Evolutionary conservation across 2,329 filamentous ascomycete species (phyloP).

Genomic region (Xylaria sp.): DNA sequence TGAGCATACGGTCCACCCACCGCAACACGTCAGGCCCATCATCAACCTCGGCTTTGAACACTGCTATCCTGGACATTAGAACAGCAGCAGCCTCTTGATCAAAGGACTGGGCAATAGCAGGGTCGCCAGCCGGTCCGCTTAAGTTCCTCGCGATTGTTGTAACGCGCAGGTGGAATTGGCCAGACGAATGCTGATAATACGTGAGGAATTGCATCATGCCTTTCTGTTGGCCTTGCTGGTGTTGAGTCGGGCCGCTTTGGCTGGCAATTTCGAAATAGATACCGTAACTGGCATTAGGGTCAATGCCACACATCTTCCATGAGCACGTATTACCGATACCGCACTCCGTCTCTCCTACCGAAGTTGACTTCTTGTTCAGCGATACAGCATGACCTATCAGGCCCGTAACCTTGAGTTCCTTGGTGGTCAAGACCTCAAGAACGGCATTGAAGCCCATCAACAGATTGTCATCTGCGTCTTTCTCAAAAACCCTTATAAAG

Average conservation of each 20-base stretch:
- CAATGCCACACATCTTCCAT: conserved; percentile 99
- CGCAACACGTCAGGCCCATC: conserved; percentile 97
- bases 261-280: conserved; percentile 98
- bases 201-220: conserved; percentile 98
- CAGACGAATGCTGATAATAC: conserved; percentile 97
- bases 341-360: conserved; percentile 96
- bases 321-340: conserved; percentile 98
- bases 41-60: conserved; percentile 98
- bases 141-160: conserved; percentile 93
- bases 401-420: conserved; percentile 97
- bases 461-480: conserved; percentile 92
- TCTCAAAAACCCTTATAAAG: conserved; percentile 96
- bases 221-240: conserved; percentile 88
- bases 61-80: conserved; percentile 98
- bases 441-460: conserved; percentile 99
- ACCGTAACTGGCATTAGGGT: conserved; percentile 91
- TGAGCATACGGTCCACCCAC: conserved; percentile 99
- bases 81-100: conserved; percentile 98
- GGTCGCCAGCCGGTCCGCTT: conserved; percentile 92
- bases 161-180: conserved; percentile 94
- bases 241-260: conserved; percentile 85
- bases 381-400: conserved; percentile 97
- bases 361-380: conserved; percentile 96
- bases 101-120: conserved; percentile 94
- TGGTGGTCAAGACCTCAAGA: conserved; percentile 94